These are phyloP conservation scores for Drechslerella dactyloides DNA, from an alignment of 2,329 filamentous ascomycete species.

Conservation along the genomic window DNA sequence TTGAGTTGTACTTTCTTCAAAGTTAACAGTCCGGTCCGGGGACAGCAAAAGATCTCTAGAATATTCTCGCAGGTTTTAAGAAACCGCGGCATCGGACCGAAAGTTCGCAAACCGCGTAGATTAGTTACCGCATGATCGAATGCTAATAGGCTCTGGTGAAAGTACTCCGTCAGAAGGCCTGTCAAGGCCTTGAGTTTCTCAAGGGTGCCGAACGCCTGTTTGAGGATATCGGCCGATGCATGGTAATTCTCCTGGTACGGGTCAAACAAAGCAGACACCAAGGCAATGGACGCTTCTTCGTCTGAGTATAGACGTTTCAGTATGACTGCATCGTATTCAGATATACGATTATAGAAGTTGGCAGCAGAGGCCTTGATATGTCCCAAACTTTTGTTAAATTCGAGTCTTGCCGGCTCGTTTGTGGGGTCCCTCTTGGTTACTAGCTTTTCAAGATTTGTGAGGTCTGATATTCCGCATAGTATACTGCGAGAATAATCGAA, in stretches of 20 bases:
- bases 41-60: constrained; percentile 69
- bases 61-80: constrained; percentile 69
- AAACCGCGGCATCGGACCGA: constrained; percentile 67
- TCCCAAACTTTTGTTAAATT: constrained; percentile 77
- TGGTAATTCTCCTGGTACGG: constrained; percentile 80
- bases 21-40: constrained; percentile 66
- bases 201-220: constrained; percentile 68
- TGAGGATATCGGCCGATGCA: constrained; percentile 80
- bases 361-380: constrained; percentile 70
- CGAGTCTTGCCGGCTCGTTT: constrained; percentile 62
- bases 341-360: constrained; percentile 76
- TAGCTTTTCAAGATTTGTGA: constrained; percentile 52
- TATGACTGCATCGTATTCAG: constrained; percentile 74
- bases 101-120: constrained; percentile 66
- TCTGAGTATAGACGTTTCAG: constrained; percentile 73
- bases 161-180: constrained; percentile 66
- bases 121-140: constrained; percentile 66
- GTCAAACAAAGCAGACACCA: constrained; percentile 81
- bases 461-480: constrained; percentile 50
- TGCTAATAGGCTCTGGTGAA: constrained; percentile 65
- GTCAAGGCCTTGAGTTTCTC: constrained; percentile 68
- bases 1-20: constrained; percentile 65
- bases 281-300: constrained; percentile 71
- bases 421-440: constrained; percentile 63
- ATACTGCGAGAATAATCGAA: constrained; percentile 51